Base-by-base conservation (phyloP, 1,284 basidiomycete genomes). In the Trametes pubescens region DNA sequence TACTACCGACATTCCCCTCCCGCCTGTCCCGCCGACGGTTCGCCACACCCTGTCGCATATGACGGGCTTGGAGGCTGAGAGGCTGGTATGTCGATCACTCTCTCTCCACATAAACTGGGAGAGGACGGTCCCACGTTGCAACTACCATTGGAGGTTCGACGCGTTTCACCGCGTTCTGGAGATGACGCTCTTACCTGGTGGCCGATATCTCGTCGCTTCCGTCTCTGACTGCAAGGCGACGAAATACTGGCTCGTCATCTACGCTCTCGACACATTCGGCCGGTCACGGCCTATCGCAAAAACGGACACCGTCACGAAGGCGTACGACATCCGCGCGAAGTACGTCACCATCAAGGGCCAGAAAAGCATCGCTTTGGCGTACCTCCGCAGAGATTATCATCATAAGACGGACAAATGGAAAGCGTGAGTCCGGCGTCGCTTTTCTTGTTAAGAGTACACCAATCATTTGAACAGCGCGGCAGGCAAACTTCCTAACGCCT, bases 161-260 rank as follows among this genome's bases (percentile, higher is more conserved):
- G 72, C 82, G 0, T 77, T 81, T 59, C 78, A 84, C 60, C 77
- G 82, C 58, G 77, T 90, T 32, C 79, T 84, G 44, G 85, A 87
- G 35, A 84, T 92, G 81, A 81, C 80, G 35, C 72, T 90, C 26
- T 80, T 91, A 8, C 87, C 90, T 4, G 91, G 91, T 1, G 89
- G 91, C 24, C 87, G 89, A 67, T 89, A 88, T 65, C 80, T 91
- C 62, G 77, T 90, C 34, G 86, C 86, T 0, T 89, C 87, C 6
- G 82, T 86, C 9, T 80, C 79, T 63, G 84, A 87, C 69, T 66
- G 67, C 1, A 71, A 69, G 4, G 77, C 76, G 43, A 77, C 76
- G 38, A 78, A 79, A 38, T 88, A 84, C 72, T 82, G 79, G 32
- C 69, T 92, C 22, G 73, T 82, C 16, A 74, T 91, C 1, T 89